Percentiles rank a stretch among this genome's conserved stretches.
phyloP scores from a whole-genome alignment of 495 filamentous ascomycete genomes.

The Friedmanniomyces endolithicus region DNA sequence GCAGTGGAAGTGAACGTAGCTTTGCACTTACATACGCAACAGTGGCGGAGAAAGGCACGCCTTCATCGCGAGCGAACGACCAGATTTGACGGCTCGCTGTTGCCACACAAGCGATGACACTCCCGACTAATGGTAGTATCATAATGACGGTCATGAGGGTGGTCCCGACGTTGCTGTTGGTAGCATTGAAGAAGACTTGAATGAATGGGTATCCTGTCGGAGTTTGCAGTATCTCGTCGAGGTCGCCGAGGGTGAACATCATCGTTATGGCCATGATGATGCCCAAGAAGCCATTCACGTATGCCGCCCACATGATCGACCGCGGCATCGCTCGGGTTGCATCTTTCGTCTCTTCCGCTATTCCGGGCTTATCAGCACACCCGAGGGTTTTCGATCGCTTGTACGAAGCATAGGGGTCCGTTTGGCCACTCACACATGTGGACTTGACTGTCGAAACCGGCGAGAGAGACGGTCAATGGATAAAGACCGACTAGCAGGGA shows the following conservation, averaged over 20 bases:
- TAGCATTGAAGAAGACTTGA: constrained; percentile 20
- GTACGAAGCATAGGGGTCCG: too few relatives aligned
- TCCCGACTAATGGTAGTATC: background rate
- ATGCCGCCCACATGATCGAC: constrained; percentile 10
- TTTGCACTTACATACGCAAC: constrained; percentile 1
- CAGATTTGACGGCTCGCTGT: constrained; percentile 18
- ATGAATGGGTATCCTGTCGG: constrained; percentile 16
- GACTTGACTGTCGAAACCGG: background rate
- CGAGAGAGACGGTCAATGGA: background rate
- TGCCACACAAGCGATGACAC: constrained; percentile 7
- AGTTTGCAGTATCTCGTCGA: constrained; percentile 6
- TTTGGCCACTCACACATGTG: constrained; percentile 21
- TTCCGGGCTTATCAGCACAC: background rate
- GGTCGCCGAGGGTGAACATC: constrained; percentile 15
- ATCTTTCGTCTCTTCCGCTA: constrained; percentile 15
- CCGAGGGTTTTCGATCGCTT: too few relatives aligned
- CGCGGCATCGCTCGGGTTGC: constrained; percentile 7
- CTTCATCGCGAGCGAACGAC: constrained; percentile 18
- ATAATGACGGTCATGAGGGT: constrained; percentile 11
- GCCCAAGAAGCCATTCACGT: constrained; percentile 6
- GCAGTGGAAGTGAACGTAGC: background rate
- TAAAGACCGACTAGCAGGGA: constrained; percentile 13
- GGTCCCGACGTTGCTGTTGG: constrained; percentile 7
- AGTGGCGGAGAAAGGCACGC: constrained; percentile 9
- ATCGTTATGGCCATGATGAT: constrained; percentile 14